These are phyloP conservation scores for Hanseniaspora taiwanica DNA, from an alignment of 805 yeast species.

Conservation along the genomic window DNA sequence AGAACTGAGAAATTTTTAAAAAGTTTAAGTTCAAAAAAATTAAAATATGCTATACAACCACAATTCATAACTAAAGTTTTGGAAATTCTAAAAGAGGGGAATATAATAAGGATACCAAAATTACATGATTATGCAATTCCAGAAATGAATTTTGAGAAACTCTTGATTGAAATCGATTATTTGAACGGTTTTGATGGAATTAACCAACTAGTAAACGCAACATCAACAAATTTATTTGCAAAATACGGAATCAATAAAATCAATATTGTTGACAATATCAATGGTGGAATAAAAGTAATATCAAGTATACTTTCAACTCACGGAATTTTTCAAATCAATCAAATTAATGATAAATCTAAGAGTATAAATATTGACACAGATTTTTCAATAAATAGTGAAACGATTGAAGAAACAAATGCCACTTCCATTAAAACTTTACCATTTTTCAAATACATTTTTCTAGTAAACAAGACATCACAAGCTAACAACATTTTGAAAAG, in stretches of 20 bases:
- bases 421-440: background rate
- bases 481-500: constrained; percentile 14
- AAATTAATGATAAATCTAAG: background rate
- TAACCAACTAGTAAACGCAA: no score
- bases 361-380: constrained; percentile 6
- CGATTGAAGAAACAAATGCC: constrained; percentile 8
- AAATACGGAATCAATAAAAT: constrained; percentile 12
- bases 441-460: constrained; percentile 11
- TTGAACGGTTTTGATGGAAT: no score
- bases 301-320: constrained; percentile 16
- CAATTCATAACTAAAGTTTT: constrained; percentile 26
- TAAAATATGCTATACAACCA: constrained; percentile 41
- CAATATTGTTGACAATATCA: constrained; percentile 16
- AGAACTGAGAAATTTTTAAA: constrained; percentile 80
- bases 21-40: constrained; percentile 44
- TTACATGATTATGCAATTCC: constrained; percentile 22
- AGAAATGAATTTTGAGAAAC: constrained; percentile 18
- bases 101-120: constrained; percentile 13
- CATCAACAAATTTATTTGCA: constrained; percentile 15
- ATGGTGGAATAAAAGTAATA: constrained; percentile 18
- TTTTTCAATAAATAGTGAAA: constrained; percentile 10
- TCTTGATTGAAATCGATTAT: constrained; percentile 2
- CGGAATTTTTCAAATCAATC: constrained; percentile 14
- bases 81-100: constrained; percentile 7
- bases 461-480: constrained; percentile 19